phyloP scores from a whole-genome alignment of 192 early-diverging fungal genomes.

The Coemansia sp. region DNA sequence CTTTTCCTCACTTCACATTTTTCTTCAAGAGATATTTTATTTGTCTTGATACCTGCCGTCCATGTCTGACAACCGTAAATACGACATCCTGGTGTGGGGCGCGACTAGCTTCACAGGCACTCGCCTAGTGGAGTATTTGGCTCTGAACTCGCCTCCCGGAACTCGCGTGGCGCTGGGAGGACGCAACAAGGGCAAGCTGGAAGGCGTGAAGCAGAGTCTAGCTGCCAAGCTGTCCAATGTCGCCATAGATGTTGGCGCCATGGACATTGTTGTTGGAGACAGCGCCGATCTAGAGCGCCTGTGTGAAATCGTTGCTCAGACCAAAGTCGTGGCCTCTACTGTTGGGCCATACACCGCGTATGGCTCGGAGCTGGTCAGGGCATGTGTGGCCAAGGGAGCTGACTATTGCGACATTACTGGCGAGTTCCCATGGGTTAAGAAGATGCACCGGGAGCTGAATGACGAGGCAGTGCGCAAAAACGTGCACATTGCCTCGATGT shows the following conservation, averaged over 20 bases:
- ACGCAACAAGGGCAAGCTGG: slow-evolving; percentile 65
- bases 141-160: slow-evolving; percentile 44
- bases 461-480: slow-evolving; percentile 62
- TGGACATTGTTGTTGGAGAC: slow-evolving; percentile 72
- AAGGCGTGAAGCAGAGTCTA: slow-evolving; percentile 55
- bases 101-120: slow-evolving; percentile 84
- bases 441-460: slow-evolving; percentile 67
- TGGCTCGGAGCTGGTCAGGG: slow-evolving; percentile 61
- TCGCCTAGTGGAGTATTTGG: slow-evolving; percentile 66
- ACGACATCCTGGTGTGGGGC: slow-evolving; percentile 67
- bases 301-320: slow-evolving; percentile 58
- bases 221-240: slow-evolving; percentile 49
- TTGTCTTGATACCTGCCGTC: neutral
- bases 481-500: slow-evolving; percentile 73
- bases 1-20: neutral
- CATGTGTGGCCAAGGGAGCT: slow-evolving; percentile 53
- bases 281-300: slow-evolving; percentile 59
- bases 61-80: slow-evolving; percentile 50
- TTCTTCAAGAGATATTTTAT: neutral
- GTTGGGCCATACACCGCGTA: slow-evolving; percentile 79
- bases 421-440: slow-evolving; percentile 64
- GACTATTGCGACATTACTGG: slow-evolving; percentile 94
- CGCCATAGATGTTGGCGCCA: slow-evolving; percentile 2
- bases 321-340: slow-evolving; percentile 75
- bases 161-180: slow-evolving; percentile 79